Percentiles rank a stretch among this genome's conserved stretches.
Evolutionary conservation across 305 asterid species (phyloP).

Genomic region (Fraxinus sp.): DNA sequence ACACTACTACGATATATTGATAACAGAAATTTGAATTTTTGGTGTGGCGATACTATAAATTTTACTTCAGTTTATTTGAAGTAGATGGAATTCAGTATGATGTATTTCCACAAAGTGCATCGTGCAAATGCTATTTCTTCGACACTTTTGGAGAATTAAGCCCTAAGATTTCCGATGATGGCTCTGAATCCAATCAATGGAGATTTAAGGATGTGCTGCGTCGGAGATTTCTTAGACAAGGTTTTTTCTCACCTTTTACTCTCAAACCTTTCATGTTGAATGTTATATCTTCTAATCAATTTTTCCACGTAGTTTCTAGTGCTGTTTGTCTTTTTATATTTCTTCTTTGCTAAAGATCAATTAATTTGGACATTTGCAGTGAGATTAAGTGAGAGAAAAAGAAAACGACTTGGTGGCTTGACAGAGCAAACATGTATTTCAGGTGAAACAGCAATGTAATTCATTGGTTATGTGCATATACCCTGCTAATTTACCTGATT

Average conservation of each 20-base stretch:
- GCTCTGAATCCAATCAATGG: conserved; percentile 39
- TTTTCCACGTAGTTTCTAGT: conserved; percentile 7
- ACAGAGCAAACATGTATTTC: conserved; percentile 31
- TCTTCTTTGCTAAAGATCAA: neutral
- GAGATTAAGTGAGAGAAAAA: conserved; percentile 64
- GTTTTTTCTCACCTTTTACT: conserved; percentile 32
- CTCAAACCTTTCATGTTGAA: neutral
- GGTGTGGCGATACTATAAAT: conserved; percentile 1
- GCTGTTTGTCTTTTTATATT: conserved; percentile 5
- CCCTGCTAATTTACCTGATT: conserved; percentile 13
- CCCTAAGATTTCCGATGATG: conserved; percentile 30
- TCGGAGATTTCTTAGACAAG: conserved; percentile 94
- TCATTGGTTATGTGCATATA: neutral
- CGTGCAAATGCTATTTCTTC: conserved; percentile 93
- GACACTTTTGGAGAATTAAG: conserved; percentile 64
- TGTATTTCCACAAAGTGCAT: conserved; percentile 61
- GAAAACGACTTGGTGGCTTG: conserved; percentile 48
- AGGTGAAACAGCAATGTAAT: conserved; percentile 42
- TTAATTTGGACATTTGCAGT: conserved; percentile 40
- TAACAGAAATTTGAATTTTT: neutral
- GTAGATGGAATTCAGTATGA: conserved; percentile 73
- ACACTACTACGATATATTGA: neutral
- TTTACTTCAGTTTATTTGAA: conserved; percentile 16
- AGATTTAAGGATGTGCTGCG: conserved; percentile 66
- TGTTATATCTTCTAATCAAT: neutral